Evolutionary conservation across 805 yeast species (phyloP).

Genomic region (Zygotorulaspora chibaensis): DNA sequence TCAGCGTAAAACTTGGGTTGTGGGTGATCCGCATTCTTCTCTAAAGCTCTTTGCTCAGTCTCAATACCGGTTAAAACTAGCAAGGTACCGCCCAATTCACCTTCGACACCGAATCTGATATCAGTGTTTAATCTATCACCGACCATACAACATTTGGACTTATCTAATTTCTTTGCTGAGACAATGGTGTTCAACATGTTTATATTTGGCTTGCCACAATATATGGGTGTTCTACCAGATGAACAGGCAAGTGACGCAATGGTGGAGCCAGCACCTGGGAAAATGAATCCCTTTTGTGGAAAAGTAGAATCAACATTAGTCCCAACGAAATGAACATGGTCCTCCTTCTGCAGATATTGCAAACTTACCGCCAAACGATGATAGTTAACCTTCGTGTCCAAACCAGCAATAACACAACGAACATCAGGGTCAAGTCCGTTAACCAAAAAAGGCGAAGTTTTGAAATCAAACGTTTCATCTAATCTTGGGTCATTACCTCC

Average conservation of each 20-base stretch:
- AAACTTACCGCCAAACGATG: constrained; percentile 75
- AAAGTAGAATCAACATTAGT: constrained; percentile 94
- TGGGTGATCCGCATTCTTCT: constrained; percentile 31
- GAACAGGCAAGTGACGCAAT: constrained; percentile 72
- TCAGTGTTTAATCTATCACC: constrained; percentile 96
- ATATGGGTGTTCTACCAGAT: constrained; percentile 76
- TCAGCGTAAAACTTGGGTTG: constrained; percentile 66
- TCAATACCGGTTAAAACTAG: constrained; percentile 92
- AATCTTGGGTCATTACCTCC: constrained; percentile 80
- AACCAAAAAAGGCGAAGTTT: constrained; percentile 45
- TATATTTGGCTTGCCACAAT: constrained; percentile 89
- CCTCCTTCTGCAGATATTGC: constrained; percentile 64
- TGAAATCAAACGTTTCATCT: constrained; percentile 50
- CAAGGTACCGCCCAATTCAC: constrained; percentile 75
- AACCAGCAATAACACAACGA: constrained; percentile 87
- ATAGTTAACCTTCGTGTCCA: constrained; percentile 74
- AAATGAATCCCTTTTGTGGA: constrained; percentile 78
- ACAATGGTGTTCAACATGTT: constrained; percentile 88
- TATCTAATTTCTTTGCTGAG: constrained; percentile 54
- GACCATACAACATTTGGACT: constrained; percentile 73
- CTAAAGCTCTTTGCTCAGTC: constrained; percentile 56
- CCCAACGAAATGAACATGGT: constrained; percentile 67
- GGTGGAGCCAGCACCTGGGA: constrained; percentile 95
- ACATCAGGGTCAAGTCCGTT: constrained; percentile 62
- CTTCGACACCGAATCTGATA: constrained; percentile 83